phyloP scores from a whole-genome alignment of 1,284 basidiomycete genomes.

The Boletus calvinii region DNA sequence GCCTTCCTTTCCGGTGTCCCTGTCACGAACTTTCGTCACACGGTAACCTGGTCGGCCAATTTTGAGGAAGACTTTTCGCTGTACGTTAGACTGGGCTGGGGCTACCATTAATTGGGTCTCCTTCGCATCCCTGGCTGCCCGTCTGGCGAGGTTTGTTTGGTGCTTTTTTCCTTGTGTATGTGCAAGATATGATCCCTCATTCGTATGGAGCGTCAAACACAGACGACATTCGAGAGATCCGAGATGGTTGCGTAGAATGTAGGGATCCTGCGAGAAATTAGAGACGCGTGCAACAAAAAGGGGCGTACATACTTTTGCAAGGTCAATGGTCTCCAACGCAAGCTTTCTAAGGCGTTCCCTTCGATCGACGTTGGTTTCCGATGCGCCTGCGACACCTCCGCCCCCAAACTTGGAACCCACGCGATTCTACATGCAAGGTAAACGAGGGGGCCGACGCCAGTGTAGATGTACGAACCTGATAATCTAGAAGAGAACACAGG shows the following conservation, averaged over 20 bases:
- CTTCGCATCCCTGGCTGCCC: constrained; percentile 94
- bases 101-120: constrained; percentile 86
- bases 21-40: constrained; percentile 85
- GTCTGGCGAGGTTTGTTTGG: constrained; percentile 95
- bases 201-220: constrained; percentile 96
- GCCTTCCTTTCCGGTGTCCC: constrained; percentile 79
- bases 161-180: constrained; percentile 99
- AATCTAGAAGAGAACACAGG: constrained; percentile 36
- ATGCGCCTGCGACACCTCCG: constrained; percentile 89
- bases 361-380: constrained; percentile 93
- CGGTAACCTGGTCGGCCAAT: constrained; percentile 96
- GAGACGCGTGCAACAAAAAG: not conserved
- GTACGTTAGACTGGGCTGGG: constrained; percentile 71
- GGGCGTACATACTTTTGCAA: constrained; percentile 69
- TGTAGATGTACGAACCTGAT: constrained; percentile 37
- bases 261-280: constrained; percentile 74
- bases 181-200: constrained; percentile 98
- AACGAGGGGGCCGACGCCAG: not conserved
- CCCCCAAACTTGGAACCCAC: constrained; percentile 96
- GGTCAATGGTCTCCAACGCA: constrained; percentile 93
- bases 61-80: constrained; percentile 94
- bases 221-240: constrained; percentile 97
- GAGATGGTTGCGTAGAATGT: constrained; percentile 97
- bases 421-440: constrained; percentile 65
- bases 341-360: constrained; percentile 94